These are phyloP conservation scores for Cryomyces antarcticus DNA, from an alignment of 495 filamentous ascomycete genomes.

Conservation along the genomic window DNA sequence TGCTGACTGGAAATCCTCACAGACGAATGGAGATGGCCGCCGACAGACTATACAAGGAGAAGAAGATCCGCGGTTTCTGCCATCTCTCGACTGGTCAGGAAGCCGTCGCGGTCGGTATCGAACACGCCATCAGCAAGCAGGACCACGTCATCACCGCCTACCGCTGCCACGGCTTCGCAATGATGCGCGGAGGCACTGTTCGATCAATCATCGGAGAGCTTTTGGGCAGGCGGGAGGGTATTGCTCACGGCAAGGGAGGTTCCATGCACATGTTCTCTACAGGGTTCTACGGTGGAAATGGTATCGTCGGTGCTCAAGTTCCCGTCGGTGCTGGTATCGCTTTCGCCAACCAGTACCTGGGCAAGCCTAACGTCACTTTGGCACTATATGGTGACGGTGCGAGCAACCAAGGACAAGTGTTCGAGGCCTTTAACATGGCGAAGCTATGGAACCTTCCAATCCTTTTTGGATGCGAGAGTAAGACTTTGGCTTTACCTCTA, in stretches of 20 bases:
- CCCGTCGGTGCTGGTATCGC: constrained; percentile 92
- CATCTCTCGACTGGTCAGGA: constrained; percentile 96
- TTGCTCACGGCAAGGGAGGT: constrained; percentile 95
- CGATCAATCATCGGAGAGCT: constrained; percentile 93
- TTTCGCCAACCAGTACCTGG: constrained; percentile 89
- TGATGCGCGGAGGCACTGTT: constrained; percentile 87
- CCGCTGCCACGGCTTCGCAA: constrained; percentile 92
- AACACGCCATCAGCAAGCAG: constrained; percentile 75
- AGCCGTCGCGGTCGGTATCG: constrained; percentile 90
- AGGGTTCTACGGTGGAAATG: constrained; percentile 96
- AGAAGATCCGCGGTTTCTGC: constrained; percentile 99
- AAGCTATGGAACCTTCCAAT: constrained; percentile 95
- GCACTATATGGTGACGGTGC: constrained; percentile 94
- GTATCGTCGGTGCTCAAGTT: constrained; percentile 96
- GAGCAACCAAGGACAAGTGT: constrained; percentile 96
- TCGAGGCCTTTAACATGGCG: constrained; percentile 99
- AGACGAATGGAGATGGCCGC: constrained; percentile 99
- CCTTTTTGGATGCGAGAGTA: constrained; percentile 96
- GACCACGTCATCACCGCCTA: constrained; percentile 96
- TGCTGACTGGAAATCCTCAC: constrained; percentile 1
- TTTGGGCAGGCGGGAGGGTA: constrained; percentile 82
- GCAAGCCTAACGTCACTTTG: constrained; percentile 63
- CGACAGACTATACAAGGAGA: constrained; percentile 96
- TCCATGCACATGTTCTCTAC: constrained; percentile 99
- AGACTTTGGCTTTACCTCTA: background rate